Conservation (phyloP, 306 rosid genomes). For the peach (Prunus persica) region Prunus_persica_NCBIv2 NC_034013.1:17266001-17266500, state of each 20-base stretch:
- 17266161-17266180: constrained; percentile 50
- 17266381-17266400: too few relatives aligned
- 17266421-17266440: too few relatives aligned
- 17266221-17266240: constrained; percentile 13
- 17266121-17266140: constrained; percentile 59
- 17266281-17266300: not conserved
- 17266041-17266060: constrained; percentile 97
- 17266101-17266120: constrained; percentile 49
- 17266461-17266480: too few relatives aligned
- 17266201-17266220: constrained; percentile 7
- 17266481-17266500: too few relatives aligned
- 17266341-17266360: not conserved
- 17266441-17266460: too few relatives aligned
- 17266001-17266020: constrained; percentile 76
- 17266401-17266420: too few relatives aligned
- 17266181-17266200: constrained; percentile 85
- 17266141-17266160: constrained; percentile 52
- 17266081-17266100: constrained; percentile 65
- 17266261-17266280: not conserved
- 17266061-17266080: constrained; percentile 83
- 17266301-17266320: not conserved
- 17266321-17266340: not conserved
- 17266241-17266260: not conserved
- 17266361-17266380: not conserved
- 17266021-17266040: constrained; percentile 73